A percentile compares a stretch with the other conserved stretches of the same genome.
Evolutionary conservation across 257 asterid genomes (phyloP).

Genomic region (Solanum chaucha): DNA sequence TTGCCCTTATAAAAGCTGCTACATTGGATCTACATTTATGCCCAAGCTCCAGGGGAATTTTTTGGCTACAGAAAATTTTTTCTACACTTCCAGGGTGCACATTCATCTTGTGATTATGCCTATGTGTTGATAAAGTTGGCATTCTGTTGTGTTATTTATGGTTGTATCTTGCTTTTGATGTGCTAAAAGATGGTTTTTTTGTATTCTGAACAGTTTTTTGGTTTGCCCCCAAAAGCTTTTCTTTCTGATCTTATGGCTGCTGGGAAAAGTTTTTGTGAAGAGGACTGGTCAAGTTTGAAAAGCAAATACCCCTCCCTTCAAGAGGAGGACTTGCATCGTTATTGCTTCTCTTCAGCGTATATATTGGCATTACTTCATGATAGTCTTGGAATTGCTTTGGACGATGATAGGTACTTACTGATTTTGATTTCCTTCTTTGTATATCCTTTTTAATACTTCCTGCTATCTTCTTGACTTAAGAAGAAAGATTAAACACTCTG

Average conservation of each 20-base stretch:
- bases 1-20: constrained; percentile 55
- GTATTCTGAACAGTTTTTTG: constrained; percentile 55
- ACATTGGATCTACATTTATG: constrained; percentile 65
- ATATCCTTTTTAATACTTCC: neutral
- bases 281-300: constrained; percentile 71
- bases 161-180: neutral
- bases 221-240: constrained; percentile 50
- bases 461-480: neutral
- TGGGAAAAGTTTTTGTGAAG: constrained; percentile 78
- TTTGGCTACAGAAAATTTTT: constrained; percentile 94
- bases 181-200: neutral
- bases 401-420: constrained; percentile 57
- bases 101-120: neutral
- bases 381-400: constrained; percentile 82
- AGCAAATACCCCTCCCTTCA: constrained; percentile 42
- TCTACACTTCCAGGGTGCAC: constrained; percentile 76
- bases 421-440: neutral
- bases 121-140: neutral
- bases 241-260: constrained; percentile 76
- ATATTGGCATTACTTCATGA: constrained; percentile 93
- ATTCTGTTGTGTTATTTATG: neutral
- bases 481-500: neutral
- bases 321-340: constrained; percentile 69
- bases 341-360: constrained; percentile 96
- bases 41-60: constrained; percentile 85